Evolutionary conservation across 2,329 filamentous ascomycete species (phyloP).

Genomic region (Lasiodiplodia sp.): DNA sequence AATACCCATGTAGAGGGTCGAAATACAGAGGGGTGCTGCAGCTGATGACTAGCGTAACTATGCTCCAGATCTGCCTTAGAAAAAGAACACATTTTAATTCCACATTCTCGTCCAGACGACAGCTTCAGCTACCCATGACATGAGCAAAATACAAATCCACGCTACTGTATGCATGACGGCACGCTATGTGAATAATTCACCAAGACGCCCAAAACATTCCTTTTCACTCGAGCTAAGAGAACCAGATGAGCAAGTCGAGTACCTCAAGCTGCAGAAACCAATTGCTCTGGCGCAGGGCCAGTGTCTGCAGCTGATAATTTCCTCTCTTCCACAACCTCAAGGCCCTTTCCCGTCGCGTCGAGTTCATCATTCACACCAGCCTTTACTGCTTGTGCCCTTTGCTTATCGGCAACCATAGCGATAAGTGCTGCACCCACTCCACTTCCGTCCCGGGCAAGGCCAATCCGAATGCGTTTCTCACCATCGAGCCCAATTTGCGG

Average conservation of each 20-base stretch:
- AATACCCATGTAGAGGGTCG: conserved; percentile 67
- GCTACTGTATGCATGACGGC: neutral
- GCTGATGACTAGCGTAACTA: too few species aligned
- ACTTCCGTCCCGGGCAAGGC: conserved; percentile 97
- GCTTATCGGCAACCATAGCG: conserved; percentile 80
- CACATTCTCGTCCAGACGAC: too few species aligned
- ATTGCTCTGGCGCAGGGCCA: neutral
- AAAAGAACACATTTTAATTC: too few species aligned
- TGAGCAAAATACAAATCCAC: too few species aligned
- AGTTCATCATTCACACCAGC: neutral
- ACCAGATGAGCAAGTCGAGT: neutral
- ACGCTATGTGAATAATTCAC: neutral
- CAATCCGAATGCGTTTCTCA: conserved; percentile 87
- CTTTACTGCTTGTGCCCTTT: neutral
- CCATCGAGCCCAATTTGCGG: conserved; percentile 78
- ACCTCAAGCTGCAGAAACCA: neutral
- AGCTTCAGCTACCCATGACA: too few species aligned
- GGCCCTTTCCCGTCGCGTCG: neutral
- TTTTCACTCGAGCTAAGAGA: neutral
- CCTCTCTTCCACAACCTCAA: neutral
- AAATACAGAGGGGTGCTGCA: neutral
- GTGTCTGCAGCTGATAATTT: neutral
- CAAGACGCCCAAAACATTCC: neutral
- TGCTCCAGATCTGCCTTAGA: too few species aligned
- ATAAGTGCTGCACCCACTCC: conserved; percentile 96